Evolutionary conservation across 768 basidiomycete species (phyloP).

Genomic region (Lentinula raphanica): DNA sequence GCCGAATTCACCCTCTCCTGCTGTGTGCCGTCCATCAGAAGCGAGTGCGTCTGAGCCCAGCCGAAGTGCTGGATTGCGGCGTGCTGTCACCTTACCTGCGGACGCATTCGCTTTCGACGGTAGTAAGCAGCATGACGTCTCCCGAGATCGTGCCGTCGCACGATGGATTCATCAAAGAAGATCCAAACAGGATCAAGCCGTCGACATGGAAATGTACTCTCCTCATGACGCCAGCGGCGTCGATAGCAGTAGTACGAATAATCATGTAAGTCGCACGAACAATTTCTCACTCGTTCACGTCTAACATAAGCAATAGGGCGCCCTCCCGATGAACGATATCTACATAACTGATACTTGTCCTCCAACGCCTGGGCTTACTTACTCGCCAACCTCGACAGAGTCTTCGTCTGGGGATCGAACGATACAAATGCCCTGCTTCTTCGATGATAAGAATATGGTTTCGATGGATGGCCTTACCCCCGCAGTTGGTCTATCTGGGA

Average conservation of each 20-base stretch:
- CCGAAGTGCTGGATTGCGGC: slow-evolving; percentile 25
- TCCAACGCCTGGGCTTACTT: slow-evolving; percentile 51
- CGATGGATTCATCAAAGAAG: neutral
- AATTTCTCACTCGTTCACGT: too few species aligned
- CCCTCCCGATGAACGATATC: slow-evolving; percentile 4
- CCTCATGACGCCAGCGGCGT: neutral
- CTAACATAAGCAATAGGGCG: neutral
- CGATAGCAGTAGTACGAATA: neutral
- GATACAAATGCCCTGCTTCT: slow-evolving; percentile 49
- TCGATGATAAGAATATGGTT: slow-evolving; percentile 34
- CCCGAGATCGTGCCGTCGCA: neutral
- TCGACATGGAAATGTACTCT: neutral
- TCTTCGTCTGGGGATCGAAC: slow-evolving; percentile 53
- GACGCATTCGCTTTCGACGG: slow-evolving; percentile 19
- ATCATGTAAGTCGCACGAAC: too few species aligned
- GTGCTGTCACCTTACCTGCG: slow-evolving; percentile 38
- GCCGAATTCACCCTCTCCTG: neutral
- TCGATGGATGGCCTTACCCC: slow-evolving; percentile 9
- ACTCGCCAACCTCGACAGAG: slow-evolving; percentile 58
- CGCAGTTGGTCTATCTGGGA: neutral
- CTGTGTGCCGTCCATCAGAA: slow-evolving; percentile 6
- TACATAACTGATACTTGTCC: slow-evolving; percentile 33
- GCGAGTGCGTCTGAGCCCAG: slow-evolving; percentile 7
- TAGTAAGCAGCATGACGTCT: slow-evolving; percentile 2
- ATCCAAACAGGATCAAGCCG: neutral